Evolutionary conservation across 169 alveolate genomes (phyloP).

Genomic region (Cyclospora cayetanensis): DNA sequence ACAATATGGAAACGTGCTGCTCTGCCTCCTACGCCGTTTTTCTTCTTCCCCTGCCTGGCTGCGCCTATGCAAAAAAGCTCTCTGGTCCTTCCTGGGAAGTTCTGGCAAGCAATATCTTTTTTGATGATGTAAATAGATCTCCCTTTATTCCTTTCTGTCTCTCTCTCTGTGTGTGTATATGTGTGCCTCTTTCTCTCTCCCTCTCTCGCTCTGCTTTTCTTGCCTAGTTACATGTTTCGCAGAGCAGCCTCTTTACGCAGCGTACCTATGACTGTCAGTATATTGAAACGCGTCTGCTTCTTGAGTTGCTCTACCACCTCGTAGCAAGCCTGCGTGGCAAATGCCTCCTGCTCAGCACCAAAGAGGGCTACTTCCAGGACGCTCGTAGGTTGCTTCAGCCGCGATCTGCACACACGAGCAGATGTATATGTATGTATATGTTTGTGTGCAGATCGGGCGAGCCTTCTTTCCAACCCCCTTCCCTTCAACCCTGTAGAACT

Average conservation of each 20-base stretch:
- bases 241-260: not conserved
- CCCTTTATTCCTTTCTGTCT: too few species aligned
- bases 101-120: too few species aligned
- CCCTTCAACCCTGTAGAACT: too few species aligned
- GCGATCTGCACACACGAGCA: not conserved
- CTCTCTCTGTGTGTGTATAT: too few species aligned
- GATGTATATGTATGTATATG: not conserved
- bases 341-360: slow-evolving; percentile 71
- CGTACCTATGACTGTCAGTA: slow-evolving; percentile 65
- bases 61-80: too few species aligned
- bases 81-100: too few species aligned
- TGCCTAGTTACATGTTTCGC: not conserved
- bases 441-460: not conserved
- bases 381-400: slow-evolving; percentile 38
- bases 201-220: not conserved
- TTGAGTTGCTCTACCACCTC: slow-evolving; percentile 73
- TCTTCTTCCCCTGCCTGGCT: too few species aligned
- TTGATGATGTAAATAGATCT: too few species aligned
- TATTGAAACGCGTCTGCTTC: slow-evolving; percentile 64
- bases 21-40: too few species aligned
- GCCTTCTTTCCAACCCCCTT: too few species aligned
- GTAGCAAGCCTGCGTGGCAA: slow-evolving; percentile 67
- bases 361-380: slow-evolving; percentile 65
- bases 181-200: not conserved
- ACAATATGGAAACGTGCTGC: too few species aligned